Percentiles rank a stretch among this genome's conserved stretches.
These are phyloP conservation scores for Metrosideros polymorpha DNA, from an alignment of 441 rosid species.

Conservation along the genomic window DNA sequence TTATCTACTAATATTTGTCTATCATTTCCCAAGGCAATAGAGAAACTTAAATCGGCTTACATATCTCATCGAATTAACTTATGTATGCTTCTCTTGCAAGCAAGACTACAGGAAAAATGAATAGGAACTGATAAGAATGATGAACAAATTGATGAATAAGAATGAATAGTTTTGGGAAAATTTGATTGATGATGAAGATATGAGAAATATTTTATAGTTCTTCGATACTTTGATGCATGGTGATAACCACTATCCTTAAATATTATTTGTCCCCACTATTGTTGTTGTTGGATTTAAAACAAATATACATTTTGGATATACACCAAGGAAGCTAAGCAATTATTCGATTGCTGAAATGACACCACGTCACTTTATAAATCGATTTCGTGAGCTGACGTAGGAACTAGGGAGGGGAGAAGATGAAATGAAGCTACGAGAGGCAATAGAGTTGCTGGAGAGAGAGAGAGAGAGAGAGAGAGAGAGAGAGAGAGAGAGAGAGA, in stretches of 20 bases:
- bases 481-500: too few relatives aligned
- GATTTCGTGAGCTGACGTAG: slow-evolving; percentile 3
- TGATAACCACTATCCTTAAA: background rate
- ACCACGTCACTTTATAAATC: background rate
- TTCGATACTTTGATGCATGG: background rate
- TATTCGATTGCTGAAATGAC: background rate
- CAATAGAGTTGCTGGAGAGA: slow-evolving; percentile 43
- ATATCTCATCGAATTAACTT: background rate
- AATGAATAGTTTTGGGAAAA: background rate
- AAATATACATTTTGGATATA: background rate
- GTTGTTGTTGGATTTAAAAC: background rate
- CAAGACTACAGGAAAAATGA: background rate
- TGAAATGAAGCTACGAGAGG: slow-evolving; percentile 26
- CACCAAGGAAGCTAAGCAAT: background rate
- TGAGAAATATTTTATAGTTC: background rate
- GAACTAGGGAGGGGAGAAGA: slow-evolving; percentile 25
- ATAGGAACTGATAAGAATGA: background rate
- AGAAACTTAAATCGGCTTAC: background rate
- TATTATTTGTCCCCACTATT: background rate
- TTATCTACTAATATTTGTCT: background rate
- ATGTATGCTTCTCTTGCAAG: background rate
- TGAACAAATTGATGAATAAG: background rate
- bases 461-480: too few relatives aligned
- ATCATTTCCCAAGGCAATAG: background rate
- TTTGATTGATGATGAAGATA: background rate